Evolutionary conservation across 2,329 filamentous ascomycete genomes (phyloP).

Genomic region (Verruconis gallopava): DNA sequence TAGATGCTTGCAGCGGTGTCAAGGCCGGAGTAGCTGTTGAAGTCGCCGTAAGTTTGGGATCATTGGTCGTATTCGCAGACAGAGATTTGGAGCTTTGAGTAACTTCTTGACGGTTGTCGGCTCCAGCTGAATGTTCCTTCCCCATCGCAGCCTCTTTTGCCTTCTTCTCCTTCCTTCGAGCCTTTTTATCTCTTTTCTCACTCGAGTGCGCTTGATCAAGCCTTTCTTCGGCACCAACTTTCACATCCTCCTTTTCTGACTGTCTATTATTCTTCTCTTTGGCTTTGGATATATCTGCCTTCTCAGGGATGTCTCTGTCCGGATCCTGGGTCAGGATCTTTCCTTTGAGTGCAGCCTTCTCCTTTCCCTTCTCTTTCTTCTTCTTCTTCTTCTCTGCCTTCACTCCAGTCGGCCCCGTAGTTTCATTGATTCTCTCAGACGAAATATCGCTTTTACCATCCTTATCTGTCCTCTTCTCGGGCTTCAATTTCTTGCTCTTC

Average conservation of each 20-base stretch:
- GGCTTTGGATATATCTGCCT: conserved; percentile 68
- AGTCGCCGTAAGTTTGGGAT: conserved; percentile 13
- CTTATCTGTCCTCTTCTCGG: conserved; percentile 48
- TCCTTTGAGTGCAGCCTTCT: no score
- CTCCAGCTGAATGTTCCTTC: neutral
- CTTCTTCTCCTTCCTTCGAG: conserved; percentile 15
- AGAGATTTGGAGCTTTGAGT: conserved; percentile 18
- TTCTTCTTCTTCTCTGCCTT: conserved; percentile 14
- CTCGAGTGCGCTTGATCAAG: conserved; percentile 17
- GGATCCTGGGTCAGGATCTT: conserved; percentile 27
- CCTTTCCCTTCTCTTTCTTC: conserved; percentile 13
- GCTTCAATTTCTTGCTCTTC: conserved; percentile 14
- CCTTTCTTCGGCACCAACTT: conserved; percentile 14
- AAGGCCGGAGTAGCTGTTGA: conserved; percentile 38
- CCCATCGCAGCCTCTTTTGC: conserved; percentile 13
- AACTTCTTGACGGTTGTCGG: conserved; percentile 16
- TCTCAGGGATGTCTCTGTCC: conserved; percentile 57
- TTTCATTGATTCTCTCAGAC: conserved; percentile 18
- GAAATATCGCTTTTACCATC: conserved; percentile 66
- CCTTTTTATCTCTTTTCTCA: conserved; percentile 14
- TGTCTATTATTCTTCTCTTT: conserved; percentile 44
- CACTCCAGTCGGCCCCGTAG: conserved; percentile 11
- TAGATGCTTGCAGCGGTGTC: conserved; percentile 83
- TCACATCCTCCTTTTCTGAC: conserved; percentile 4
- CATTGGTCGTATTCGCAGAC: conserved; percentile 19